Evolutionary conservation across 768 basidiomycete species (phyloP), one percentile per base, ranked within the genome.

Genomic region (Agaricus sinodeliciosus): DNA sequence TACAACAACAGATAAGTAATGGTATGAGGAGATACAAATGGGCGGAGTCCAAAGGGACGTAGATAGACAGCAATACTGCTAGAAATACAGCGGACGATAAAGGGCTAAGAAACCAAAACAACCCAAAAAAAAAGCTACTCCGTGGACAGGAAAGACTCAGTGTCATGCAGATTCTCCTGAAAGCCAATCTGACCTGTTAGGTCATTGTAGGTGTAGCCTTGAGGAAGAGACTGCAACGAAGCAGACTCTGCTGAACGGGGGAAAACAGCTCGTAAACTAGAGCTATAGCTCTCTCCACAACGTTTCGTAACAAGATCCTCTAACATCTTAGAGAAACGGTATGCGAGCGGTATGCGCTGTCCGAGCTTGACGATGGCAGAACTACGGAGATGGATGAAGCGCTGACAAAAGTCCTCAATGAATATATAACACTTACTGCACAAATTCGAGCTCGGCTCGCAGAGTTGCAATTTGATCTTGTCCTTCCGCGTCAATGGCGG

Each of bases 291-390:
- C 5, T 66, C 62, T 8, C 72, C 72, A 56, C 72, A 75, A 36
- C 65, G 67, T 49, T 71, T 70, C 1, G 62, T 47, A 18, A 78
- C 68, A 25, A 76, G 63, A 48, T 79, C 77, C 55, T 77, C 72
- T 28, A 85, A 62, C 76, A 84, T 78, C 66, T 73, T 77, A 4
- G 75, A 73, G 59, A 79, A 81, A 25, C 81, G 77, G 49, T 77
- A 74, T 3, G 85, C 82, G 50, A 89, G 69, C 22, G 86, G 85
- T 39, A 87, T 74, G 15, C 81, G 79, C 59, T 83, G 78, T 0
- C 85, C 85, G 55, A 87, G 74, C 58, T 79, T 81, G 9, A 68
- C 66, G 19, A 88, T 74, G 2, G 84, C 82, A 34, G 71, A 69
- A 31, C 85, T 87, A 51, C 4, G 51, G 35, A 43, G 46, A 44